These are phyloP conservation scores for Trichoderma harzianum DNA, from an alignment of 2,329 filamentous ascomycete genomes.

Conservation along the genomic window DNA sequence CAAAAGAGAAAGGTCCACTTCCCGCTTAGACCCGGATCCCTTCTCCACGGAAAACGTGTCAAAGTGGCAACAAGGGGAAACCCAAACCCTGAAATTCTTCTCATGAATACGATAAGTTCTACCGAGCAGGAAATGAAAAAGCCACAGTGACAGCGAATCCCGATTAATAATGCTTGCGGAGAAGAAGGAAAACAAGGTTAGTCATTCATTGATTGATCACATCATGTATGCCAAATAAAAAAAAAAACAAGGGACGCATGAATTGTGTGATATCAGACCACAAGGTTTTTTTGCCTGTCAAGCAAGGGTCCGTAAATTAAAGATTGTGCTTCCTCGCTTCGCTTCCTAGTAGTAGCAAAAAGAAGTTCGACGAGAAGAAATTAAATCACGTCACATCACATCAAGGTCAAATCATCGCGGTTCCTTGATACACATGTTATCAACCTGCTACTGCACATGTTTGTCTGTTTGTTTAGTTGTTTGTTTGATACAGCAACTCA, in stretches of 20 bases:
- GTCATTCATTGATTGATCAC: background rate
- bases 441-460: background rate
- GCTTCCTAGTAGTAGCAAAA: background rate
- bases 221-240: background rate
- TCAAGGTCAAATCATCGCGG: background rate
- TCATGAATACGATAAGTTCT: background rate
- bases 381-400: background rate
- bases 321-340: background rate
- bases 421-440: background rate
- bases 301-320: background rate
- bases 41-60: background rate
- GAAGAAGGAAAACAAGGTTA: background rate
- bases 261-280: background rate
- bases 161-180: background rate
- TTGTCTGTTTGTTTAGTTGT: background rate
- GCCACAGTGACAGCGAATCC: background rate
- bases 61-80: background rate
- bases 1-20: constrained; percentile 3
- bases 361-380: background rate
- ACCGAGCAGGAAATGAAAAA: background rate
- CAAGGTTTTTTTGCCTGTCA: background rate
- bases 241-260: background rate
- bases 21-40: background rate
- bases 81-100: background rate
- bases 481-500: background rate